phyloP scores from a whole-genome alignment of 768 basidiomycete genomes.

The Mrakia blollopis region DNA sequence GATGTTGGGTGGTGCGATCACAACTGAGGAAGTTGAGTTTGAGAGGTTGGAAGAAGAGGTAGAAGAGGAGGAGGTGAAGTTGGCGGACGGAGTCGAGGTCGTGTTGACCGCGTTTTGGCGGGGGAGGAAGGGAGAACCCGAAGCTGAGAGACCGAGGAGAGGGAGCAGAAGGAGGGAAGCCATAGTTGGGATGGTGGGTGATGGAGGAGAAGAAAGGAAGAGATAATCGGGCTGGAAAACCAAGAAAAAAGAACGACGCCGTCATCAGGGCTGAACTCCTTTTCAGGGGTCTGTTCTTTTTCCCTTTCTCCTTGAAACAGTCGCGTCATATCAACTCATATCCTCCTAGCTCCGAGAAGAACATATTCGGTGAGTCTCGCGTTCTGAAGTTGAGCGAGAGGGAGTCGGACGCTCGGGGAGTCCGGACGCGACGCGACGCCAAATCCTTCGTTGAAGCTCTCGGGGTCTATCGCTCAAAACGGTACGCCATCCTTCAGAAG shows the following conservation, averaged over 20 bases:
- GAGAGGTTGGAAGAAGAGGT: background rate
- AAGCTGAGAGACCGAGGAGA: background rate
- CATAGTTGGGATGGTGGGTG: background rate
- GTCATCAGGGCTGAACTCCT: background rate
- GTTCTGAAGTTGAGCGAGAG: no score
- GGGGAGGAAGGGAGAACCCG: background rate
- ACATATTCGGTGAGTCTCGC: no score
- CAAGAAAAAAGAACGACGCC: background rate
- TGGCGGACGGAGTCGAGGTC: background rate
- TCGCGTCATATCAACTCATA: no score
- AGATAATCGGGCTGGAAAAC: no score
- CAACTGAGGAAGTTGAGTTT: background rate
- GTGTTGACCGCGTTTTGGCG: constrained; percentile 1
- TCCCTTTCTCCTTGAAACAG: no score
- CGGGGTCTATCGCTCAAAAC: no score
- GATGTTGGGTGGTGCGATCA: background rate
- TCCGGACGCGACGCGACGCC: no score
- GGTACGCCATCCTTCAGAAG: no score
- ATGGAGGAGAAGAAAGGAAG: background rate
- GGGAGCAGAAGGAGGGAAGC: background rate
- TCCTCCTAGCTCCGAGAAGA: no score
- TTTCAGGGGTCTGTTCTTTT: no score
- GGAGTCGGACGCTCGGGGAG: no score
- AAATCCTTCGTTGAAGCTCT: no score
- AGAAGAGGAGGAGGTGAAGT: background rate